Evolutionary conservation across 768 basidiomycete genomes (phyloP).

Genomic region (Naganishia antarctica): DNA sequence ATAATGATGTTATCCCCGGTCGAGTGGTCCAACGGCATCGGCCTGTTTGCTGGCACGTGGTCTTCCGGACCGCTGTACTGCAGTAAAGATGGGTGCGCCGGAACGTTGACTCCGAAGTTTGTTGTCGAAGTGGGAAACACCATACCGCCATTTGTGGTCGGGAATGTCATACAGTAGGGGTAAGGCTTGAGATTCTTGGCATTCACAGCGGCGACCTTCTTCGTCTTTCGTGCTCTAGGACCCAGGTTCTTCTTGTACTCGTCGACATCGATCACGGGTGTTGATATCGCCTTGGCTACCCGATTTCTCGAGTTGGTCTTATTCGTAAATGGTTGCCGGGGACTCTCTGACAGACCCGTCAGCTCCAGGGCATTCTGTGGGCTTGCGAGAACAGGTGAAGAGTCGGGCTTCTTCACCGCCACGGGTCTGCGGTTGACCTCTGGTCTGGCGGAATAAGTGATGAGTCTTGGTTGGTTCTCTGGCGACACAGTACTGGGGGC

Average conservation of each 20-base stretch:
- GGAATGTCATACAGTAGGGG: background rate
- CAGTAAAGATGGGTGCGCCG: background rate
- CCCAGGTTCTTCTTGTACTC: slow-evolving; percentile 7
- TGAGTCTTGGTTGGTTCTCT: background rate
- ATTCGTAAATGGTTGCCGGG: background rate
- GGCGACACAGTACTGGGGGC: background rate
- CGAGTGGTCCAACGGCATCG: background rate
- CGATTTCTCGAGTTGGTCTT: slow-evolving; percentile 9
- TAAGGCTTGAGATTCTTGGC: background rate
- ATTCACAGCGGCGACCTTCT: background rate
- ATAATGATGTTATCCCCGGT: too few relatives aligned
- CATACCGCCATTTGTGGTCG: background rate
- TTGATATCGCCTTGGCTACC: background rate
- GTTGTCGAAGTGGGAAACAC: background rate
- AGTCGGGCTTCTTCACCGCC: background rate
- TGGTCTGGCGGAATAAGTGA: background rate
- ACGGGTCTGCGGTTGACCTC: background rate
- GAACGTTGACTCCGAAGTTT: background rate
- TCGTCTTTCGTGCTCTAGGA: background rate
- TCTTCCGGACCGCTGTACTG: background rate
- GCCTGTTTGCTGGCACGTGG: background rate
- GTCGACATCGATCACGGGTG: slow-evolving; percentile 1
- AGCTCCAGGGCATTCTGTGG: background rate
- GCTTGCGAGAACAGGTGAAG: background rate
- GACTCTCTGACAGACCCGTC: background rate